Base-by-base conservation (phyloP, 2,329 filamentous ascomycete species). In the Ilyonectria destructans region DNA sequence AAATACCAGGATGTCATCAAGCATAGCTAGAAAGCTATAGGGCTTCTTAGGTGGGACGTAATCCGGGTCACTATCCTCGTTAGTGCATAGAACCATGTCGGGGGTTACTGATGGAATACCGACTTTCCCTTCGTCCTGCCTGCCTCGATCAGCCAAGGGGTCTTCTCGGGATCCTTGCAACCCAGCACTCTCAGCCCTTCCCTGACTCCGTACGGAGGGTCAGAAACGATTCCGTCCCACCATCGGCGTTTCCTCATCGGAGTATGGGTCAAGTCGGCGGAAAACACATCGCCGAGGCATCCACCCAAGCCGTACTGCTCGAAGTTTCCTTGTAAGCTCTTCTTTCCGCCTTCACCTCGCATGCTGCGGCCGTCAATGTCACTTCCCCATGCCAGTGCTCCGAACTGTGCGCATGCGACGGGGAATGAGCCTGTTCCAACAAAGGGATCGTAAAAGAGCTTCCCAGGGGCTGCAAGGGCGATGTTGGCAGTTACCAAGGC, bases 361-460 rank as follows among this genome's bases (percentile, higher is more conserved):
- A 98, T 94, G 73, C 92, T 95, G 17, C 96, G 89, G 1, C 95
- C 95, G 79, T 99, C 96, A 67, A 99, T 97, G 80, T 99, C 96
- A 74, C 93, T 96, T 6, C 96, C 96, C 78, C 94, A 92, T 1
- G 91, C 90, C 15, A 93, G 80, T 1, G 95, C 94, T 1, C 96
- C 96, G 76, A 97, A 98, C 80, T 97, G 92, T 2, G 95, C 93
- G 74, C 93, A 96, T 0, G 96, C 94, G 26, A 99, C 85, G 1
- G 94, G 93, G 77, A 99, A 98, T 61, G 94, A 96, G 6, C 96
- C 96, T 0, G 96, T 98, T 5, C 96, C 96, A 67, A 96, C 95
- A 78, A 99, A 99, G 0, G 96, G 96, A 75, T 99, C 96, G 77
- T 96, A 98, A 75, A 97, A 93, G 2, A 98, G 79, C 77, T 93